Base-by-base conservation (phyloP, 371 early-diverging fungal genomes). In the Mucor velutinosus region DNA sequence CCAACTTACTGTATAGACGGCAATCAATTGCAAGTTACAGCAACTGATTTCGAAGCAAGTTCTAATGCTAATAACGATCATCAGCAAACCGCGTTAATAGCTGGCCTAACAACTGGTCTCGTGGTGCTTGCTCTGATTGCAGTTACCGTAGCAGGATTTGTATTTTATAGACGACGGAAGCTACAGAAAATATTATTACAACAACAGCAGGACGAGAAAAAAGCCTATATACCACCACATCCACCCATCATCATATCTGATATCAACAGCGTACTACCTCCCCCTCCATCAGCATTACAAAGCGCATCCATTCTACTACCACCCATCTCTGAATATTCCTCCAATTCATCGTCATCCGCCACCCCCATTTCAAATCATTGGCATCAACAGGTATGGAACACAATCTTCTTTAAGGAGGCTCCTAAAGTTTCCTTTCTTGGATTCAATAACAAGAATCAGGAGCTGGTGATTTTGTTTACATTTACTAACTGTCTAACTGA, bases 71-170 rank as follows among this genome's bases (percentile, higher is more conserved):
- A 45, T 17, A 29, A 63, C 17, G 33, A 33, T 51, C 41, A 32
- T 1, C 17, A 66, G 2, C 30, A 51, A 51, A 71, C 63, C 17
- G 67, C 63, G n/a, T 39, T 79, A 25, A 73, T 79, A 61, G 80
- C 77, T 35, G 80, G 77, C 0, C 57, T 79, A 25, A 73, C 72
- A 14, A 75, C 77, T n/a, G 75, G 77, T 27, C 59, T 76, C 6
- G 77, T 70, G 8, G 76, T 66, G 0, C 51, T 63, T 30, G 69
- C 71, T 30, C 29, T 75, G 41, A 65, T 80, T 43, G 58, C 63
- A 10, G 65, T 55, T 0, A 70, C 76, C 1, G 27, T 80, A 10
- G 75, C 66, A 25, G 76, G 75, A 17, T 64, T 80, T 69, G 81
- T 76, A 11, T 67, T 62, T 57, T 69, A 69, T 43, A 65, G 51